Percentiles rank a stretch among this genome's conserved stretches.
Evolutionary conservation across 2,329 filamentous ascomycete genomes (phyloP).

Genomic region (Hymenotorrendiella dingleyae): DNA sequence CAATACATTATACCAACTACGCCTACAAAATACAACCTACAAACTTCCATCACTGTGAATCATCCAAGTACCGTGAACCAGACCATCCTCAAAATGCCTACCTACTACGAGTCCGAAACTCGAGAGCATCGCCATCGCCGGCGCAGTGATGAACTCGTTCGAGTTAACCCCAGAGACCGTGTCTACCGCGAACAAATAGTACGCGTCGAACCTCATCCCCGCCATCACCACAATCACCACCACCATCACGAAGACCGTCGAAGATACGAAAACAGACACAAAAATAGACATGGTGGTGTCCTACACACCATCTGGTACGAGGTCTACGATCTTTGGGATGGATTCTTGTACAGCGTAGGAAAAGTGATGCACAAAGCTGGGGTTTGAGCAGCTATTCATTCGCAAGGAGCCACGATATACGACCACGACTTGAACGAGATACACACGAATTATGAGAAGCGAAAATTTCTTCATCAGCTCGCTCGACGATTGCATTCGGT

Average conservation of each 20-base stretch:
- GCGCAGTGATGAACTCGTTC: not conserved
- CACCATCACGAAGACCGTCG: not conserved
- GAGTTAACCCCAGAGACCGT: not conserved
- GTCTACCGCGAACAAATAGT: too few species aligned
- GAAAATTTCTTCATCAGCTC: too few species aligned
- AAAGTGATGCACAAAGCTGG: conserved; percentile 3
- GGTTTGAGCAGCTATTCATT: not conserved
- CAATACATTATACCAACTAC: too few species aligned
- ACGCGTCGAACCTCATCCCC: too few species aligned
- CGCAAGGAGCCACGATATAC: too few species aligned
- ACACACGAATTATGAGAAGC: too few species aligned
- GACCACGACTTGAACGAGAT: too few species aligned
- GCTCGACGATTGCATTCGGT: too few species aligned
- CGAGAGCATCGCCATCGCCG: not conserved
- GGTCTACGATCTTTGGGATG: conserved; percentile 7
- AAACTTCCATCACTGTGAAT: not conserved
- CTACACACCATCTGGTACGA: conserved; percentile 3
- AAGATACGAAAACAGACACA: not conserved
- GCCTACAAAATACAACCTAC: too few species aligned
- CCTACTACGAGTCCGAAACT: not conserved
- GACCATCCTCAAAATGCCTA: not conserved
- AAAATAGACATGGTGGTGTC: conserved; percentile 1
- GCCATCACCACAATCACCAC: not conserved
- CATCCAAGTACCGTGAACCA: not conserved
- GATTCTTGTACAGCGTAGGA: conserved; percentile 1